Base-by-base conservation (phyloP, 1,284 basidiomycete genomes). In the Singerocomus rubriflavus region DNA sequence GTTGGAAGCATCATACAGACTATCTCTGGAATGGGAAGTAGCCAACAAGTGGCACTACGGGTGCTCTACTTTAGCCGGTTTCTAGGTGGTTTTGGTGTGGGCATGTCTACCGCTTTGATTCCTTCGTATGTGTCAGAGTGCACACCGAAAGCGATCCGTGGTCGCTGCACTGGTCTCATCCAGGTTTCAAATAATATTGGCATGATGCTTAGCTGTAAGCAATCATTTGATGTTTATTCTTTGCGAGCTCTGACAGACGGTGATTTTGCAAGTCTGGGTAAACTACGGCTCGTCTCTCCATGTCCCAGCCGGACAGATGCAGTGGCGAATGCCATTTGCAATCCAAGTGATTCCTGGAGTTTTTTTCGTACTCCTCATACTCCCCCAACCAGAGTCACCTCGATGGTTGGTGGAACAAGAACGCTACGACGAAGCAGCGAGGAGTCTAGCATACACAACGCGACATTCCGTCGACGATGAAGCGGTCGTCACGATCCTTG, bases 51-150 rank as follows among this genome's bases (percentile, higher is more conserved):
- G 11, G 74, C 68, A 13, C 58, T 78, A n/a, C 59, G 61, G 3
- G 67, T 77, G 7, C 67, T 81, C 16, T 80, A 76, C 59, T 74
- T 77, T 57, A 71, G 77, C 38, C 69, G 77, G 25, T 75, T 79
- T 53, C 34, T 79, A 9, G 76, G 72, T 13, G 76, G 76, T 9
- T 60, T 77, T 39, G 76, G 78, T 16, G 68, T 80, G 31, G 77
- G 77, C 16, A 76, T 78, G 72, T 75, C 80, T 43, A 76, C 76
- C 1, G 75, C 75, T 4, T 68, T 82, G 6, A 77, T 81, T 30
- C 81, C 82, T 2, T 74, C 79, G 0, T 84, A 82, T 50, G 73
- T 81, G 6, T 77, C 78, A 4, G 82, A 84, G 65, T 80, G 77
- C 43, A 76, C 77, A 1, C 82, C 81, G 5, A 74, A 72, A 54